Base-by-base conservation (phyloP, 1,284 basidiomycete genomes). In the Clitocybe nebularis region DNA sequence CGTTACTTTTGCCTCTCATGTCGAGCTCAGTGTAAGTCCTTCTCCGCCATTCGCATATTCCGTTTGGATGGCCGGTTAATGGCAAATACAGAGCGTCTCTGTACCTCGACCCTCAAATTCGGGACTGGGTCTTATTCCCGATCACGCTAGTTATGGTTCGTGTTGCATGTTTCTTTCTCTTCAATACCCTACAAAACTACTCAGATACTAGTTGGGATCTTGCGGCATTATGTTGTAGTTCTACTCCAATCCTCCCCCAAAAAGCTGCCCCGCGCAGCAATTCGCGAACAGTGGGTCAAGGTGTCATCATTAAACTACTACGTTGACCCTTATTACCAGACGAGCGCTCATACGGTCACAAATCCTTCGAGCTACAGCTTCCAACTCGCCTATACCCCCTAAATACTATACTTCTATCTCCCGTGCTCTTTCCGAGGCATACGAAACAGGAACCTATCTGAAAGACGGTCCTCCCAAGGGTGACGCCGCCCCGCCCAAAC, bases 91-190 rank as follows among this genome's bases (percentile, higher is more conserved):
- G 85, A 51, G 74, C 79, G 2, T 86, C 84, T 28, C 72, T 94
- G 49, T 93, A 90, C 64, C 81, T 95, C 43, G 92, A 94, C 69
- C 91, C 92, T 36, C 89, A 93, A 64, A 95, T 96, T 62, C 81
- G 93, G 46, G 85, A 91, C 61, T 92, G 89, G 89, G 93, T 99
- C 33, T 69, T 99, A 45, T 89, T 99, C 63, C 96, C 96, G 44
- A 96, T 99, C 65, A 95, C 93, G 34, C 71, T 97, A 51, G 93
- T 99, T 64, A 98, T 99, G 93, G 90, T 90, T 55, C 57, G 79
- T 66, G 20, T 20, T 22, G 24, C 28, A 36, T 36, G 23, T 19
- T 24, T 36, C 24, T 41, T 6, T 23, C 32, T 16, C 13, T 32
- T 26, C 21, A 45, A 42, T 44, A 19, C 26, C 43, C 41, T 33